Conservation (phyloP, 768 basidiomycete genomes). For the Hypsizygus marmoreus region DNA sequence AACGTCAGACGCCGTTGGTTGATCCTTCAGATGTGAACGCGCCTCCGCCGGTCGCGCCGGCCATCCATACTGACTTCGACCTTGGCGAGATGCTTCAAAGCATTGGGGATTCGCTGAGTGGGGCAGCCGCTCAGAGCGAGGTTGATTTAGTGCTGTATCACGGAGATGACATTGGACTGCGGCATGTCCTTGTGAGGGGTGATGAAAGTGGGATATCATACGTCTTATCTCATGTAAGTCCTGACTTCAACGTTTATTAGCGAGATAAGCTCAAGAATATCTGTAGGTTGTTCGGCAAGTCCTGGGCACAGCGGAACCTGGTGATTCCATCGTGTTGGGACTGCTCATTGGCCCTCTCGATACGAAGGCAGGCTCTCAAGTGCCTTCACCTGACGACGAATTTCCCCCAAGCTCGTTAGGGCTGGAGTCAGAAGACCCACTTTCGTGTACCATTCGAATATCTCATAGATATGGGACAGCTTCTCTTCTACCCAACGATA, state of each 20-base stretch:
- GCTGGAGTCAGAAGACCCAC: conserved; percentile 33
- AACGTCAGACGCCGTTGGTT: conserved; percentile 9
- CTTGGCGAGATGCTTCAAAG: conserved; percentile 89
- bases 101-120: conserved; percentile 86
- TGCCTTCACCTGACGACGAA: conserved; percentile 21
- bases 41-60: conserved; percentile 7
- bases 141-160: conserved; percentile 92
- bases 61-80: conserved; percentile 72
- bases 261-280: conserved; percentile 9
- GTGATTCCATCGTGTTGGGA: conserved; percentile 87
- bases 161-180: conserved; percentile 78
- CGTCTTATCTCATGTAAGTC: conserved; percentile 80
- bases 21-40: not conserved
- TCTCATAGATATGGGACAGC: conserved; percentile 44
- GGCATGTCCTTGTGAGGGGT: conserved; percentile 82
- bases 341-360: conserved; percentile 49
- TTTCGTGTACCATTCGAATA: conserved; percentile 48
- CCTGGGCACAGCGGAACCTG: conserved; percentile 61
- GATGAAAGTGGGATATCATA: conserved; percentile 85
- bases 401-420: conserved; percentile 19
- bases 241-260: conserved; percentile 15
- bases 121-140: conserved; percentile 77
- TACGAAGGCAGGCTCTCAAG: conserved; percentile 4
- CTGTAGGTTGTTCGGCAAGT: conserved; percentile 83
- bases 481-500: conserved; percentile 19